Evolutionary conservation across 805 yeast species (phyloP), one percentile per base, ranked within the genome.

Genomic region (Ogataea ramenticola): DNA sequence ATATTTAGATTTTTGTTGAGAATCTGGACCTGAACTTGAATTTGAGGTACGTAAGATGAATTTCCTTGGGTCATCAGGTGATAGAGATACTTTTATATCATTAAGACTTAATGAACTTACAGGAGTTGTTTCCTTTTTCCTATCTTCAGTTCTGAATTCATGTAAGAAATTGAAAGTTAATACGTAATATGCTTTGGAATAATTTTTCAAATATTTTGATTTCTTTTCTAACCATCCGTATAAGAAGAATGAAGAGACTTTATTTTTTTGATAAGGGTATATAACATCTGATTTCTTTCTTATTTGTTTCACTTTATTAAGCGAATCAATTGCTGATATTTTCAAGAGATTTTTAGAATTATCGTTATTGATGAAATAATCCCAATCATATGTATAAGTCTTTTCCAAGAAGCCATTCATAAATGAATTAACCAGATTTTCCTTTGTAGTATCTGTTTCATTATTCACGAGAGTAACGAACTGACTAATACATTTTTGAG

Each of bases 331-430:
- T 9, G 64, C 55, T 15, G 66, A 49, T 5, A 74, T 57, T 46
- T 65, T 66, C 29, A 74, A 46, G 41, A 76, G 67, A 45, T 68
- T 65, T 26, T 64, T 67, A 26, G 68, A 67, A 40, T 64, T 62
- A 39, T 67, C 65, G 45, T 74, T 66, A 37, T 66, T 53, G 41
- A 82, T 77, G 48, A 80, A 82, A 41, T 75, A 74, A 55, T 82
- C 85, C 88, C 88, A 82, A 60, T 82, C 90, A 48, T 75, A 64
- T 36, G 71, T 73, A n/a, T 78, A 71, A 40, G 79, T 82, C 52
- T 79, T 80, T 53, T 71, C 60, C 52, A 76, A 54, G 60, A 75
- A 70, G 51, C 80, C 67, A 46, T 72, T 68, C 45, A 63, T 65
- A 41, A 82, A 65, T 52, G 74, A 79, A 42, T 77, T 77, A 34